These are phyloP conservation scores for Hypoxylon fuscum DNA, from an alignment of 495 filamentous ascomycete species.

Conservation along the genomic window DNA sequence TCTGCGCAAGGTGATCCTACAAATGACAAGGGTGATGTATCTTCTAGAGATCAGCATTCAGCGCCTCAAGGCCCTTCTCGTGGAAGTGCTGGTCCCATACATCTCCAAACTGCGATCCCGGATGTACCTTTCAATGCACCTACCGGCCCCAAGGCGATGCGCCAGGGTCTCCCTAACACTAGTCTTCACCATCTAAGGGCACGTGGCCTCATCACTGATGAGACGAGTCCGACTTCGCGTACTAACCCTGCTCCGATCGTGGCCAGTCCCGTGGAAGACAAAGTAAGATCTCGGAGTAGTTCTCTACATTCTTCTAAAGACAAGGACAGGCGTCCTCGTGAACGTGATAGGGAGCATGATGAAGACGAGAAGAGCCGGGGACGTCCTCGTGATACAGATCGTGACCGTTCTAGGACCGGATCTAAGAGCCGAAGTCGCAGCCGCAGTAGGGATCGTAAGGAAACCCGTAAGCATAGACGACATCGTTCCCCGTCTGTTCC, in stretches of 20 bases:
- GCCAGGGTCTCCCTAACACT: constrained; percentile 83
- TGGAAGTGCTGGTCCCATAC: constrained; percentile 34
- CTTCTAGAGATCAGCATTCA: constrained; percentile 41
- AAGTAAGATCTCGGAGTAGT: constrained; percentile 52
- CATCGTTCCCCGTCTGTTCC: constrained; percentile 64
- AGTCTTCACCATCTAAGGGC: constrained; percentile 65
- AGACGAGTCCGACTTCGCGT: constrained; percentile 47
- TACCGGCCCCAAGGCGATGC: constrained; percentile 91
- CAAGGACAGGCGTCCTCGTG: constrained; percentile 44
- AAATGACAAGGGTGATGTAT: constrained; percentile 44
- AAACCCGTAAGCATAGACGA: constrained; percentile 63
- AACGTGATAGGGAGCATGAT: constrained; percentile 45
- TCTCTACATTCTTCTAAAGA: constrained; percentile 45
- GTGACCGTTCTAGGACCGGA: constrained; percentile 38
- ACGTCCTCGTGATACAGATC: constrained; percentile 41
- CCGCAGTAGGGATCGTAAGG: constrained; percentile 59
- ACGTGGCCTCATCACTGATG: constrained; percentile 55
- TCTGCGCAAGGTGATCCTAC: constrained; percentile 36
- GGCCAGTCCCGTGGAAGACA: constrained; percentile 46
- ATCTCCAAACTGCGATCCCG: constrained; percentile 40
- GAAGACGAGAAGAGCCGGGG: constrained; percentile 41
- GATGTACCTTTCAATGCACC: constrained; percentile 74
- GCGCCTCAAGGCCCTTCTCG: constrained; percentile 33
- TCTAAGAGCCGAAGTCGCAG: constrained; percentile 51
- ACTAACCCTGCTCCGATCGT: constrained; percentile 43